Evolutionary conservation across 164 flowering plant genomes (phyloP).

Genomic region (Stephania yunnanensis): DNA sequence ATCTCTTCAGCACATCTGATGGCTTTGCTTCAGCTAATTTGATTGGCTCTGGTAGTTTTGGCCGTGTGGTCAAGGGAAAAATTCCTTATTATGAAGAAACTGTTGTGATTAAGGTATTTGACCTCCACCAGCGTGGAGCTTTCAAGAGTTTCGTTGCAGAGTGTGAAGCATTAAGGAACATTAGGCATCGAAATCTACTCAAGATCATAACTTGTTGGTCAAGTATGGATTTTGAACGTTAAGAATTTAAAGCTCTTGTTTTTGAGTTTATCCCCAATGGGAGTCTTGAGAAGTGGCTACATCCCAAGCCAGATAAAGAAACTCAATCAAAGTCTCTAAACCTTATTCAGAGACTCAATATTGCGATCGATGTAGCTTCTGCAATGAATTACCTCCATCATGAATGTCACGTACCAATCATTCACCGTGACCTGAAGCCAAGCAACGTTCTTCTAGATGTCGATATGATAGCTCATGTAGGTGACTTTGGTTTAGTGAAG

Average conservation of each 20-base stretch:
- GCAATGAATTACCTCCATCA: constrained; percentile 1
- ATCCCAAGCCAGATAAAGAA: background rate
- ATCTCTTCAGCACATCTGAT: constrained; percentile 11
- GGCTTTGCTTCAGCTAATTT: constrained; percentile 12
- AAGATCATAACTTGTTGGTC: constrained; percentile 13
- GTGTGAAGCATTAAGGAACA: constrained; percentile 12
- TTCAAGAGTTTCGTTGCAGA: constrained; percentile 12
- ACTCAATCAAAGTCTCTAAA: background rate
- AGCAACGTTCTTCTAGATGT: constrained; percentile 18
- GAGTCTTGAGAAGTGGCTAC: constrained; percentile 16
- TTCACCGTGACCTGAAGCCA: constrained; percentile 18
- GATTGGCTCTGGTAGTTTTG: constrained; percentile 15
- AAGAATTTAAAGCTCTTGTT: background rate
- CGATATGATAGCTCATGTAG: constrained; percentile 14
- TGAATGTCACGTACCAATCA: background rate
- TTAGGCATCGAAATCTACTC: constrained; percentile 15
- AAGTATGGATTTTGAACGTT: constrained; percentile 12
- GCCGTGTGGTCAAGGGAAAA: constrained; percentile 11
- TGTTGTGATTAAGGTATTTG: constrained; percentile 16
- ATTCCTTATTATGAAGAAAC: background rate
- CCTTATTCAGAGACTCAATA: background rate
- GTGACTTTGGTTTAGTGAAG: constrained; percentile 15
- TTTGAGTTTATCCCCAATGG: constrained; percentile 17
- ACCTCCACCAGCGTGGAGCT: constrained; percentile 15
- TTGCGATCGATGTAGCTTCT: background rate